Percentiles rank a stretch among this genome's conserved stretches.
Evolutionary conservation across 2,329 filamentous ascomycete species (phyloP).

Genomic region (Colletotrichum sp.): DNA sequence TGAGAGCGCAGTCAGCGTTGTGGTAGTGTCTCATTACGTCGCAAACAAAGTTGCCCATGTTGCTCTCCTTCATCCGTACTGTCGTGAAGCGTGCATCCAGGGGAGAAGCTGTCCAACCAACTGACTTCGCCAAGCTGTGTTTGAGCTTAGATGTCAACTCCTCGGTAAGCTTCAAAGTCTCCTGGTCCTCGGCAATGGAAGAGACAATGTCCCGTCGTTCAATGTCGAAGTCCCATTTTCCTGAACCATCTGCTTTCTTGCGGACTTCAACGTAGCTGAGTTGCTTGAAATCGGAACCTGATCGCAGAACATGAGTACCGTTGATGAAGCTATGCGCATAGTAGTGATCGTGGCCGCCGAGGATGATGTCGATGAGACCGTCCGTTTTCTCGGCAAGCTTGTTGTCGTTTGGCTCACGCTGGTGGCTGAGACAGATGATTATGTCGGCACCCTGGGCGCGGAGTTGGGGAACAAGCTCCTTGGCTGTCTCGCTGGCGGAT

Average conservation of each 20-base stretch:
- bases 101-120: slow-evolving; percentile 83
- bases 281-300: slow-evolving; percentile 91
- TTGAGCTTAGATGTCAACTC: slow-evolving; percentile 76
- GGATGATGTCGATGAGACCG: slow-evolving; percentile 81
- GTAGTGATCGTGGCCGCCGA: slow-evolving; percentile 91
- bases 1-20: slow-evolving; percentile 79
- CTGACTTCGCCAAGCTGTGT: slow-evolving; percentile 78
- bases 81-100: slow-evolving; percentile 88
- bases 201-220: slow-evolving; percentile 75
- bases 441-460: slow-evolving; percentile 82
- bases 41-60: slow-evolving; percentile 89
- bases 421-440: slow-evolving; percentile 82
- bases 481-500: slow-evolving; percentile 77
- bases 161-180: slow-evolving; percentile 67
- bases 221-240: slow-evolving; percentile 81
- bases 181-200: slow-evolving; percentile 66
- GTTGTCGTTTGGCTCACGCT: slow-evolving; percentile 87
- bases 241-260: slow-evolving; percentile 49
- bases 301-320: slow-evolving; percentile 82
- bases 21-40: slow-evolving; percentile 90
- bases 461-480: slow-evolving; percentile 75
- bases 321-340: slow-evolving; percentile 81
- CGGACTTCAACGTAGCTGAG: slow-evolving; percentile 86
- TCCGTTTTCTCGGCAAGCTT: slow-evolving; percentile 79
- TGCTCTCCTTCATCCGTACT: slow-evolving; percentile 78